phyloP scores from a whole-genome alignment of 192 early-diverging fungal genomes.

The Backusella macrospora region DNA sequence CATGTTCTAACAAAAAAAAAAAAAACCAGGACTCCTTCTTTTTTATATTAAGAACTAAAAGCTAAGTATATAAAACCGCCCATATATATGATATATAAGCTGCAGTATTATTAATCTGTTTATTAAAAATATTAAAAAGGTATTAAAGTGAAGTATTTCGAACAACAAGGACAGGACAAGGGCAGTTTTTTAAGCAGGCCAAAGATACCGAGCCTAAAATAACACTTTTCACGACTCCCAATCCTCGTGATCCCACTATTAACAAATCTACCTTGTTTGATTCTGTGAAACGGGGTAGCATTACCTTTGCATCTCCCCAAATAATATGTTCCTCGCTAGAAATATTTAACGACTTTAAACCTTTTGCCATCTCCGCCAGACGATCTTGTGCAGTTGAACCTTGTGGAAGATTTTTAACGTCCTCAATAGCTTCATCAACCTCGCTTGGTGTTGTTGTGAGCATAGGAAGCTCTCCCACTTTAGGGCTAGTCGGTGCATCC shows the following conservation, averaged over 20 bases:
- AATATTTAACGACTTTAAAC: neutral
- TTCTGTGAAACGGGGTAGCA: constrained; percentile 26
- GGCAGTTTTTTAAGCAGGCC: constrained; percentile 20
- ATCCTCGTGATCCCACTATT: constrained; percentile 30
- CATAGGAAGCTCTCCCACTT: constrained; percentile 10
- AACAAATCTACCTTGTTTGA: constrained; percentile 19
- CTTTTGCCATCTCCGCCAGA: neutral
- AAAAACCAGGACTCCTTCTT: no score
- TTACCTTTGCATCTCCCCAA: constrained; percentile 19
- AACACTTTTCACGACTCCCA: constrained; percentile 20
- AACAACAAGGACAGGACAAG: constrained; percentile 27
- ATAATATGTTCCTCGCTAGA: constrained; percentile 26
- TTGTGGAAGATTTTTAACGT: constrained; percentile 12
- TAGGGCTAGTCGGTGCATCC: neutral
- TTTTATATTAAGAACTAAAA: no score
- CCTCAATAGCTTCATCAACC: constrained; percentile 29
- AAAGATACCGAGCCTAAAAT: constrained; percentile 29
- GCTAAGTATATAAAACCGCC: no score
- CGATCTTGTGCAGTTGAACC: neutral
- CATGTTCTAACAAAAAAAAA: no score
- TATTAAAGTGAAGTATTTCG: constrained; percentile 19
- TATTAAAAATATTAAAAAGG: neutral
- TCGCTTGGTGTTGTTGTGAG: constrained; percentile 24
- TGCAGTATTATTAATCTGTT: neutral
- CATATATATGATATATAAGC: no score